phyloP scores from a whole-genome alignment of 192 early-diverging fungal species.

The Endogone sp. region DNA sequence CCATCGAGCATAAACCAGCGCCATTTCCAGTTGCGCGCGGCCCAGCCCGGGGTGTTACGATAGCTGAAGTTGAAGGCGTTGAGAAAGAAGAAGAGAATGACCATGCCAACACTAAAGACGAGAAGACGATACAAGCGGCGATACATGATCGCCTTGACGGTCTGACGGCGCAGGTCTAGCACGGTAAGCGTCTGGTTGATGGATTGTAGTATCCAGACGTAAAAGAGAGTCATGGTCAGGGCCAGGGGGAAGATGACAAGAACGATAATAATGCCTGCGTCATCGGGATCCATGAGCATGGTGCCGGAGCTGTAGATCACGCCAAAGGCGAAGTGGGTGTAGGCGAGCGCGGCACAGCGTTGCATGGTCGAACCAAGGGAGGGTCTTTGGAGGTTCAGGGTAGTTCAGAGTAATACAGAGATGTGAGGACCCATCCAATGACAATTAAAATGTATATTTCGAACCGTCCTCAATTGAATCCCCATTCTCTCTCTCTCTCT shows the following conservation, averaged over 20 bases:
- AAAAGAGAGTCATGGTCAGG: constrained; percentile 87
- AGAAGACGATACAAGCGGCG: constrained; percentile 76
- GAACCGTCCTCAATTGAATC: too few species aligned
- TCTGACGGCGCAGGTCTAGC: constrained; percentile 76
- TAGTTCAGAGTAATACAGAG: too few species aligned
- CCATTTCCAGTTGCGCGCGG: constrained; percentile 75
- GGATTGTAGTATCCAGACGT: constrained; percentile 89
- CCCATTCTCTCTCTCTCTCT: too few species aligned
- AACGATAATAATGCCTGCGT: constrained; percentile 63
- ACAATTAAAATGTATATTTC: too few species aligned
- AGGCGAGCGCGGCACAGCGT: constrained; percentile 72
- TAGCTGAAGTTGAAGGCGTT: constrained; percentile 77
- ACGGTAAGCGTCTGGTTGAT: constrained; percentile 73
- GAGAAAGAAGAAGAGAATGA: constrained; percentile 76
- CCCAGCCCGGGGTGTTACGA: constrained; percentile 59
- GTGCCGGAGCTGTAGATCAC: constrained; percentile 83
- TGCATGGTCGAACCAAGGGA: constrained; percentile 89
- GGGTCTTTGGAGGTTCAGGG: constrained; percentile 48
- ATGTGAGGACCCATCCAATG: too few species aligned
- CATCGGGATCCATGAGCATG: constrained; percentile 66
- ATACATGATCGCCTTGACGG: constrained; percentile 92
- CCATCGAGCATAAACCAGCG: constrained; percentile 93
- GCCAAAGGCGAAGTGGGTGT: constrained; percentile 83
- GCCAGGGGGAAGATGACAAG: constrained; percentile 86
- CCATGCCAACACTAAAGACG: constrained; percentile 65